Percentiles rank a stretch among this genome's conserved stretches.
Conservation (phyloP, 805 yeast genomes). For the Blastobotrys attinorum region DNA sequence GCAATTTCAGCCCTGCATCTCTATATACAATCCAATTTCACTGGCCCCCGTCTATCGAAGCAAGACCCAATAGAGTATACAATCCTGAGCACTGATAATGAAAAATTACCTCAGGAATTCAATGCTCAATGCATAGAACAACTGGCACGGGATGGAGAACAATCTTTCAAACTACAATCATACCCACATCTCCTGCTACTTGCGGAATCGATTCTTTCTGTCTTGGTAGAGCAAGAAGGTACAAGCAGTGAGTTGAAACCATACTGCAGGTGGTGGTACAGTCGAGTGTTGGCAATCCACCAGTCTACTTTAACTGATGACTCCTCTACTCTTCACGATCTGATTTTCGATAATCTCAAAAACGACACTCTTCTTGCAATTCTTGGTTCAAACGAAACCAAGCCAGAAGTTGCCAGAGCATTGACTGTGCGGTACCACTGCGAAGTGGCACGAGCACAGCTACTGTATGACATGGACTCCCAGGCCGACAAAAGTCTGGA, state of each 20-base stretch:
- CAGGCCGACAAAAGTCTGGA: slow-evolving; percentile 19
- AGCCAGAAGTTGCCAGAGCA: slow-evolving; percentile 14
- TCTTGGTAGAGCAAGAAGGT: slow-evolving; percentile 24
- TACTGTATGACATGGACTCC: slow-evolving; percentile 26
- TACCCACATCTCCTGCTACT: slow-evolving; percentile 41
- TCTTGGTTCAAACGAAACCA: background rate
- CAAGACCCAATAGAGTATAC: slow-evolving; percentile 27
- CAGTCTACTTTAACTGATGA: slow-evolving; percentile 25
- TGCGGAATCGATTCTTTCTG: slow-evolving; percentile 39
- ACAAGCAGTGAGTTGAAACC: slow-evolving; percentile 1
- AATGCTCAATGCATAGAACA: slow-evolving; percentile 28
- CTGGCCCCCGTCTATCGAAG: slow-evolving; percentile 63
- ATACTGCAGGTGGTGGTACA: slow-evolving; percentile 25
- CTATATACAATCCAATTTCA: slow-evolving; percentile 68
- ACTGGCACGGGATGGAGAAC: slow-evolving; percentile 57
- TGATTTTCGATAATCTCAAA: background rate
- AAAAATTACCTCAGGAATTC: slow-evolving; percentile 9
- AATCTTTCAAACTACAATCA: slow-evolving; percentile 54
- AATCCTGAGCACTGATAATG: slow-evolving; percentile 23
- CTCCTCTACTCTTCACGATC: slow-evolving; percentile 11
- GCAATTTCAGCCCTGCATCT: slow-evolving; percentile 59
- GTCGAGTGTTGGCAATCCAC: slow-evolving; percentile 29
- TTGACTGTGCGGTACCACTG: slow-evolving; percentile 46
- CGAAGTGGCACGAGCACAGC: slow-evolving; percentile 53
- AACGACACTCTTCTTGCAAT: background rate